Percentiles rank a stretch among this genome's conserved stretches.
Evolutionary conservation across 306 rosid species (phyloP).

Genomic region (Sophora flavescens): DNA sequence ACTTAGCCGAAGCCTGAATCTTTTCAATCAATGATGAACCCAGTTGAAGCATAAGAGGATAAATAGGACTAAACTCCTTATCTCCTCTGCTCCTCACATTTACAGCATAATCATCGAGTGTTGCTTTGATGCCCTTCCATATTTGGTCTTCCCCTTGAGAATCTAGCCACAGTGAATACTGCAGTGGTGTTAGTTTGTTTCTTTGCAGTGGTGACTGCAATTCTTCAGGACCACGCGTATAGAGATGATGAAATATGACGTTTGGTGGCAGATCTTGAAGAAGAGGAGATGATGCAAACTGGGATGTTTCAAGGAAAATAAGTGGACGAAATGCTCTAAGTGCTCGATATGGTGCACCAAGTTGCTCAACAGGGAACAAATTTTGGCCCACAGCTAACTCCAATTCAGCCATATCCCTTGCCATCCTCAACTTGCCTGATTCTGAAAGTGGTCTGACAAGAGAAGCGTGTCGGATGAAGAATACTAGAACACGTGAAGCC

Average conservation of each 20-base stretch:
- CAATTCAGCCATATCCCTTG: conserved; percentile 98
- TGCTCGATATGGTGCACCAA: conserved; percentile 94
- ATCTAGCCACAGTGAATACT: conserved; percentile 96
- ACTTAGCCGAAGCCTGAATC: conserved; percentile 51
- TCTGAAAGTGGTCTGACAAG: conserved; percentile 98
- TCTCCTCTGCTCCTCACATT: conserved; percentile 90
- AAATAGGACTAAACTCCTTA: conserved; percentile 92
- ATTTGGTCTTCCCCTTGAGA: conserved; percentile 98
- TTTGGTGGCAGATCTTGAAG: conserved; percentile 95
- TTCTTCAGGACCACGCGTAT: conserved; percentile 87
- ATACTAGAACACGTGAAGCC: conserved; percentile 93
- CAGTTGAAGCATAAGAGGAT: conserved; percentile 92
- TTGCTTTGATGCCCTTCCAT: conserved; percentile 95
- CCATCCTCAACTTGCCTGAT: conserved; percentile 98
- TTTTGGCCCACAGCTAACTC: conserved; percentile 97
- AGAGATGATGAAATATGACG: conserved; percentile 91
- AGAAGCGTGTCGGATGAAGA: conserved; percentile 97
- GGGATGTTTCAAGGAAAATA: conserved; percentile 95
- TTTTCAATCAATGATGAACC: conserved; percentile 80
- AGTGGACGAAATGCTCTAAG: conserved; percentile 98
- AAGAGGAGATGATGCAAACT: conserved; percentile 85
- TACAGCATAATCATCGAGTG: conserved; percentile 89
- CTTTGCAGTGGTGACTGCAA: conserved; percentile 94
- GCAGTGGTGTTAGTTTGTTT: conserved; percentile 83
- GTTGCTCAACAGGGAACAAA: conserved; percentile 94